Evolutionary conservation across 345 rosid genomes (phyloP).

Genomic region (Salix dunnii): DNA sequence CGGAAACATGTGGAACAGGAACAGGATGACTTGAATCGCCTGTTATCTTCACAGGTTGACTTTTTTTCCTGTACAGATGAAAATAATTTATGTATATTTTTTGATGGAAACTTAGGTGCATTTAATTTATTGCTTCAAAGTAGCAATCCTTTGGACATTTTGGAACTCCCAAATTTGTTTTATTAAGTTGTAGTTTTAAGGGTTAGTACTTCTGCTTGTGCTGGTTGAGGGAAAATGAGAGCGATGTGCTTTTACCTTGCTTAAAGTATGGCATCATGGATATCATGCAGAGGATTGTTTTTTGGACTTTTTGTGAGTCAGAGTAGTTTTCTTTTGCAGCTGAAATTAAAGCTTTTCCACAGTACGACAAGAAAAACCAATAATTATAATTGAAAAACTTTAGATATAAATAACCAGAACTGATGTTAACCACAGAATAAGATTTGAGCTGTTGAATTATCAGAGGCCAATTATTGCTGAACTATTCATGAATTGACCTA

Average conservation of each 20-base stretch:
- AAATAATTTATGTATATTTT: not conserved
- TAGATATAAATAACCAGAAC: not conserved
- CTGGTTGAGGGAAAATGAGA: not conserved
- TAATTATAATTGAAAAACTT: not conserved
- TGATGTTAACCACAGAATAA: not conserved
- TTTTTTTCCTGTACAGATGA: not conserved
- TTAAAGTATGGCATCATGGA: not conserved
- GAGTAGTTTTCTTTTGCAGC: not conserved
- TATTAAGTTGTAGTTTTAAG: not conserved
- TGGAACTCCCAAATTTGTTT: not conserved
- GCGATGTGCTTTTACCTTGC: not conserved
- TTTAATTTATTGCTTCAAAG: not conserved
- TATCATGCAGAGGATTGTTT: not conserved
- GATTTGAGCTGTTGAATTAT: not conserved
- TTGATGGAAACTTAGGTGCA: not conserved
- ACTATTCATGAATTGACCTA: not conserved
- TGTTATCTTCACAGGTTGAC: slow-evolving; percentile 71
- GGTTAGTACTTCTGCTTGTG: not conserved
- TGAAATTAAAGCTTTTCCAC: not conserved
- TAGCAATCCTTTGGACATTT: not conserved
- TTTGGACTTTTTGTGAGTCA: not conserved
- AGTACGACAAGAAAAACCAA: not conserved
- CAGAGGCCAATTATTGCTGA: not conserved
- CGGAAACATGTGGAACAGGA: slow-evolving; percentile 83
- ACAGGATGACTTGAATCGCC: slow-evolving; percentile 72